A percentile compares a stretch with the other conserved stretches of the same genome.
These are phyloP conservation scores for Rachicladosporium sp. DNA, from an alignment of 2,329 filamentous ascomycete genomes.

Conservation along the genomic window DNA sequence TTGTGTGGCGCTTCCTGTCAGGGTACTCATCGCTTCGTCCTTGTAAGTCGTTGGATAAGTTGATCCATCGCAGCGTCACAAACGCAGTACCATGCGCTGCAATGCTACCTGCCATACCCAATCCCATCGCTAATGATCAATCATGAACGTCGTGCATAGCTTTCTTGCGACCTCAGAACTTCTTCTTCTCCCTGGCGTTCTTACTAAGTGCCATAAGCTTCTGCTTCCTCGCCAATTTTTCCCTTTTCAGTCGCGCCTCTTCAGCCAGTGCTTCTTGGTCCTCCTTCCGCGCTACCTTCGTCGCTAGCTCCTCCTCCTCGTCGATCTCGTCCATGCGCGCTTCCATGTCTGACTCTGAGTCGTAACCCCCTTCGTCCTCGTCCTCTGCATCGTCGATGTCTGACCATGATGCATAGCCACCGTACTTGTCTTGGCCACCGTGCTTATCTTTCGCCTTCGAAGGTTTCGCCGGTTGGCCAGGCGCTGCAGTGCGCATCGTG, in stretches of 20 bases:
- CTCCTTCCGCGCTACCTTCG: constrained; percentile 51
- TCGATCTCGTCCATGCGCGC: constrained; percentile 63
- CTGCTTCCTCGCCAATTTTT: constrained; percentile 44
- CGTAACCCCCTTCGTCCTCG: constrained; percentile 51
- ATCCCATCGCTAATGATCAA: too few species aligned
- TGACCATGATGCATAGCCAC: constrained; percentile 28
- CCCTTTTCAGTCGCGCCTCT: constrained; percentile 48
- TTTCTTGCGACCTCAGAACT: constrained; percentile 1
- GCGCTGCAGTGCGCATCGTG: constrained; percentile 31
- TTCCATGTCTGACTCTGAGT: constrained; percentile 58
- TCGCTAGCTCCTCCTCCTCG: constrained; percentile 53
- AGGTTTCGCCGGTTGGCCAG: constrained; percentile 22
- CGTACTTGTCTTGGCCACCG: constrained; percentile 22
- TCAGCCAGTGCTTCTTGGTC: constrained; percentile 53
- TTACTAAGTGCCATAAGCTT: constrained; percentile 25
- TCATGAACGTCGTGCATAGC: too few species aligned
- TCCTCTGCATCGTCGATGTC: constrained; percentile 30
- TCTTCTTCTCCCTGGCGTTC: constrained; percentile 21
- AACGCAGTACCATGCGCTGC: too few species aligned
- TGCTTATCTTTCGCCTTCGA: constrained; percentile 20
- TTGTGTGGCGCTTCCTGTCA: too few species aligned
- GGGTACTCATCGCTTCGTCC: too few species aligned
- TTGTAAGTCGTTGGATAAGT: too few species aligned
- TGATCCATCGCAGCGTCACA: too few species aligned
- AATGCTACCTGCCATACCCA: too few species aligned